Conservation (phyloP, 169 alveolate genomes). For the Plasmodium chabaudi region DNA sequence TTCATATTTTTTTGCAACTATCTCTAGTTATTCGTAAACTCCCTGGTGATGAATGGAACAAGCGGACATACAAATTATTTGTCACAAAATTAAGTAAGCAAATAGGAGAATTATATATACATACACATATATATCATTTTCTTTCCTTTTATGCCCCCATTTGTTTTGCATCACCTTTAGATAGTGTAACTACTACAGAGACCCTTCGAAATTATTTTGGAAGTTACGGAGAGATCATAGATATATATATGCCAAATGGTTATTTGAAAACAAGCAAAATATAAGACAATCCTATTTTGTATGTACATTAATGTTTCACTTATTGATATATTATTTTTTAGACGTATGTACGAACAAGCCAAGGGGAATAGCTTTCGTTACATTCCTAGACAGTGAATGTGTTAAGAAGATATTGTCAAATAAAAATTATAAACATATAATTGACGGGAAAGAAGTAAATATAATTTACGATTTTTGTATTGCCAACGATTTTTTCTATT, state of each 20-base stretch:
- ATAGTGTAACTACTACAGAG: conserved; percentile 58
- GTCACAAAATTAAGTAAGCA: conserved; percentile 49
- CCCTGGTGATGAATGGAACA: conserved; percentile 73
- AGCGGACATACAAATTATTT: conserved; percentile 54
- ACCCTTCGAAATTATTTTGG: conserved; percentile 52
- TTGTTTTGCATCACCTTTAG: conserved; percentile 14
- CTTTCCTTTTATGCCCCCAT: background rate
- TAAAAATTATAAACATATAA: conserved; percentile 35
- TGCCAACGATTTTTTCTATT: background rate
- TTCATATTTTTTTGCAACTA: background rate
- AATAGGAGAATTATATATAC: background rate
- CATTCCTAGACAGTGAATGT: conserved; percentile 54
- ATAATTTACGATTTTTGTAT: background rate
- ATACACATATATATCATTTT: background rate
- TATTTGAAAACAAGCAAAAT: background rate
- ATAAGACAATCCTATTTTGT: background rate
- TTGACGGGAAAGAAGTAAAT: conserved; percentile 68
- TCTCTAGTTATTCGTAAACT: conserved; percentile 29
- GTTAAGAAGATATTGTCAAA: conserved; percentile 59
- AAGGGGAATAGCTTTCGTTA: conserved; percentile 59
- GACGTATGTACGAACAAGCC: conserved; percentile 66
- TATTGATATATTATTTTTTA: background rate
- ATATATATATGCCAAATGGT: conserved; percentile 71
- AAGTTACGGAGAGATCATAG: conserved; percentile 54
- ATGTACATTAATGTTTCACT: background rate